Conservation (phyloP, 164 flowering plant species). For the Stephania japonica region DNA sequence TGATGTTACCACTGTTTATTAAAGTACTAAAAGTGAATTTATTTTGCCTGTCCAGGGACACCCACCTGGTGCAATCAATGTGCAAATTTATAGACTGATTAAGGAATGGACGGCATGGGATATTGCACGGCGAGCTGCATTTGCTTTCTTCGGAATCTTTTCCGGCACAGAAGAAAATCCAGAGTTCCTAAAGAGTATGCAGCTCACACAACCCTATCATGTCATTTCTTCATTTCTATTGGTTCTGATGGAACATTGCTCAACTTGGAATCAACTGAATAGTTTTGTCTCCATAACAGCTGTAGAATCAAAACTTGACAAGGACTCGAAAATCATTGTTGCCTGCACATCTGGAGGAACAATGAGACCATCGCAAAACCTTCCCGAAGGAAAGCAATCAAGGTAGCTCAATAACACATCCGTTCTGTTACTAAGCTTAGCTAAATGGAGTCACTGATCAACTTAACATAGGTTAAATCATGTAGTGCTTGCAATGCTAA, state of each 20-base stretch:
- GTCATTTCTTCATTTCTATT: neutral
- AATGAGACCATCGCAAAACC: constrained; percentile 84
- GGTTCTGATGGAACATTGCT: neutral
- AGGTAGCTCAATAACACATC: constrained; percentile 34
- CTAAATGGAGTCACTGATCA: too few species aligned
- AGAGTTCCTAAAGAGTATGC: constrained; percentile 70
- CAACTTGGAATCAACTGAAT: constrained; percentile 11
- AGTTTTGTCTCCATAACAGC: constrained; percentile 28
- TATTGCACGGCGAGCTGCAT: constrained; percentile 92
- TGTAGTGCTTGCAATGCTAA: too few species aligned
- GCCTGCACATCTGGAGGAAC: constrained; percentile 94
- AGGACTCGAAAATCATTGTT: constrained; percentile 83
- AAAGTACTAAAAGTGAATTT: neutral
- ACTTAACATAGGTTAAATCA: too few species aligned
- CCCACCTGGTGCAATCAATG: constrained; percentile 85
- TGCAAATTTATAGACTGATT: constrained; percentile 87
- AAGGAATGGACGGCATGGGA: constrained; percentile 99
- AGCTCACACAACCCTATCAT: neutral
- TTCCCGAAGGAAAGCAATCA: constrained; percentile 97
- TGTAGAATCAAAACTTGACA: constrained; percentile 71
- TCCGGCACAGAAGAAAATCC: constrained; percentile 98
- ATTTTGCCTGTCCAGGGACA: constrained; percentile 52
- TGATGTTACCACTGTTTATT: neutral
- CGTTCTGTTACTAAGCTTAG: too few species aligned
- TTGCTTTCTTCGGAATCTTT: constrained; percentile 96